Evolutionary conservation across 2,329 filamentous ascomycete genomes (phyloP).

Genomic region (Phyllosticta citriasiana): DNA sequence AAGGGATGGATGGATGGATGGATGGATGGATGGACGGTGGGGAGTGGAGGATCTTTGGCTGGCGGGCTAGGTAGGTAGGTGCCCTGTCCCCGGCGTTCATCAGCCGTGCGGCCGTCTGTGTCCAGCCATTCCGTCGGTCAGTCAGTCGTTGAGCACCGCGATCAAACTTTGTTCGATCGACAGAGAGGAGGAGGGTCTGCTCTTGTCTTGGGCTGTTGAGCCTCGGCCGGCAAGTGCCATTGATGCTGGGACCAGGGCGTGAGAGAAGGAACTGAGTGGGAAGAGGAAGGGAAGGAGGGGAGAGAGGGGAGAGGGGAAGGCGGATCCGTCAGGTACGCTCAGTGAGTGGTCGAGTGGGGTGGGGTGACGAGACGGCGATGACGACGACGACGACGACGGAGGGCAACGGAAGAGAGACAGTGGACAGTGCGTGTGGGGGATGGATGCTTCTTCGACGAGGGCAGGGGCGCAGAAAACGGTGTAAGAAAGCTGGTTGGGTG

Average conservation of each 20-base stretch:
- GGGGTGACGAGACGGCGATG: neutral
- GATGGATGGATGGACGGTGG: no score
- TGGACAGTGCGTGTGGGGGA: neutral
- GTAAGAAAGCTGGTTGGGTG: neutral
- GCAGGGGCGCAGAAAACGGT: neutral
- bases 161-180: no score
- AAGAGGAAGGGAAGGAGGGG: neutral
- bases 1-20: no score
- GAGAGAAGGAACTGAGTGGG: neutral
- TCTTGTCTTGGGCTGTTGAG: neutral
- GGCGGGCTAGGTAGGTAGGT: neutral
- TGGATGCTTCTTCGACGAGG: neutral
- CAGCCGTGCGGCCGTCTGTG: neutral
- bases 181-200: neutral
- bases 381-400: neutral
- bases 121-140: no score
- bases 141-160: no score
- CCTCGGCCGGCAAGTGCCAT: neutral
- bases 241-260: neutral
- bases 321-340: neutral
- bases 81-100: neutral
- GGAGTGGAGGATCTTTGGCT: neutral
- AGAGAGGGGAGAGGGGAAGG: neutral
- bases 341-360: neutral
- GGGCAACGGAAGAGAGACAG: neutral